These are phyloP conservation scores for Neocatenulostroma microsporum DNA, from an alignment of 2,329 filamentous ascomycete species.

Conservation along the genomic window DNA sequence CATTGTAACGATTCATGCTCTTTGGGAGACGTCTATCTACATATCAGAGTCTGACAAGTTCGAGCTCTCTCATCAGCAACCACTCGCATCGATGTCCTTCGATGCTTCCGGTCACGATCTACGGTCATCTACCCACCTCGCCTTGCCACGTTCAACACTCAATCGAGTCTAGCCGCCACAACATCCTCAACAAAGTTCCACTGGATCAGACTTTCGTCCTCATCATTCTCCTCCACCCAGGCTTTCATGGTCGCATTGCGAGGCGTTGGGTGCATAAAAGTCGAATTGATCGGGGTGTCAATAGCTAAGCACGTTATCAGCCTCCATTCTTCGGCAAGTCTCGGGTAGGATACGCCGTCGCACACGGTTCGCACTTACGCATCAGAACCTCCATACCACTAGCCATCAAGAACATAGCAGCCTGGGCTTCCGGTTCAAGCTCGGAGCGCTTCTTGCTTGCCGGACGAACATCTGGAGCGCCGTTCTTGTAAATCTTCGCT, in stretches of 20 bases:
- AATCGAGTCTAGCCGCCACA: not conserved
- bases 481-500: conserved; percentile 3
- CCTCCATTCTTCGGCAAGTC: too few relatives aligned
- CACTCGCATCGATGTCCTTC: too few relatives aligned
- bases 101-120: too few relatives aligned
- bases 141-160: too few relatives aligned
- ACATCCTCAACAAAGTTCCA: conserved; percentile 1
- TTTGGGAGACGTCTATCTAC: too few relatives aligned
- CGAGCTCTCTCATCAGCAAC: too few relatives aligned
- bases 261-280: not conserved
- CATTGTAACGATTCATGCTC: too few relatives aligned
- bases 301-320: not conserved
- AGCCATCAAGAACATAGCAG: not conserved
- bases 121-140: too few relatives aligned
- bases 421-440: not conserved
- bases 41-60: too few relatives aligned
- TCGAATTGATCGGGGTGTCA: not conserved
- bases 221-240: conserved; percentile 4
- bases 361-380: too few relatives aligned
- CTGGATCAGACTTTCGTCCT: conserved; percentile 3
- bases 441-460: conserved; percentile 1
- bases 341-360: too few relatives aligned
- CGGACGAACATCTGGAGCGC: conserved; percentile 2
- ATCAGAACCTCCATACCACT: conserved; percentile 3
- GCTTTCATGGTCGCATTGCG: conserved; percentile 1